Conservation (phyloP, 306 rosid genomes). For the Ormosia emarginata region DNA sequence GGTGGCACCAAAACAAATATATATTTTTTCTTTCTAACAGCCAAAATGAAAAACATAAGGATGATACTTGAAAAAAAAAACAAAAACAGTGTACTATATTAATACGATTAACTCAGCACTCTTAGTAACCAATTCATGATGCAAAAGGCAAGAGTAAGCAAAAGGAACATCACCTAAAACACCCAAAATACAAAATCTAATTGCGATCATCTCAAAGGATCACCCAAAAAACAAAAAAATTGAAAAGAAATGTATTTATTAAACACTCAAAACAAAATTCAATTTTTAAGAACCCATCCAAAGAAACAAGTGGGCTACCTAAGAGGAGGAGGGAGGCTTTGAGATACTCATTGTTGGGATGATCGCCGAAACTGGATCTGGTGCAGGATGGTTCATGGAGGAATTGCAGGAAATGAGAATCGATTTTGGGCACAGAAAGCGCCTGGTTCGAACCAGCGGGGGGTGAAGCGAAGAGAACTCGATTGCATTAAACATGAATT, state of each 20-base stretch:
- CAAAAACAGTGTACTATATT: background rate
- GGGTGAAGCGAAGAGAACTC: constrained; percentile 33
- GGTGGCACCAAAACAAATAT: no score
- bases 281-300: no score
- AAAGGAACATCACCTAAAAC: background rate
- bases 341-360: constrained; percentile 43
- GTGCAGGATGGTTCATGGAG: constrained; percentile 26
- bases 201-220: no score
- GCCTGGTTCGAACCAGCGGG: constrained; percentile 30
- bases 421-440: constrained; percentile 37
- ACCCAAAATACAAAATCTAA: background rate
- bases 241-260: no score
- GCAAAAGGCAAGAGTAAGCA: no score
- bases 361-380: constrained; percentile 51
- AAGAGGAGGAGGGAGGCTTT: constrained; percentile 88
- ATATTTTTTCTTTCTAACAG: background rate
- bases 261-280: no score
- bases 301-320: no score
- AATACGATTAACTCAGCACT: background rate
- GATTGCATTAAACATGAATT: no score
- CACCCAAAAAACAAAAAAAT: no score
- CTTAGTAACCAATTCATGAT: no score
- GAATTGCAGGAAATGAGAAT: constrained; percentile 56
- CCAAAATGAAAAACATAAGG: background rate
- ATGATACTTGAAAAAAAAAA: background rate